Evolutionary conservation across 2,329 filamentous ascomycete species (phyloP).

Genomic region (Penicillium sp.): DNA sequence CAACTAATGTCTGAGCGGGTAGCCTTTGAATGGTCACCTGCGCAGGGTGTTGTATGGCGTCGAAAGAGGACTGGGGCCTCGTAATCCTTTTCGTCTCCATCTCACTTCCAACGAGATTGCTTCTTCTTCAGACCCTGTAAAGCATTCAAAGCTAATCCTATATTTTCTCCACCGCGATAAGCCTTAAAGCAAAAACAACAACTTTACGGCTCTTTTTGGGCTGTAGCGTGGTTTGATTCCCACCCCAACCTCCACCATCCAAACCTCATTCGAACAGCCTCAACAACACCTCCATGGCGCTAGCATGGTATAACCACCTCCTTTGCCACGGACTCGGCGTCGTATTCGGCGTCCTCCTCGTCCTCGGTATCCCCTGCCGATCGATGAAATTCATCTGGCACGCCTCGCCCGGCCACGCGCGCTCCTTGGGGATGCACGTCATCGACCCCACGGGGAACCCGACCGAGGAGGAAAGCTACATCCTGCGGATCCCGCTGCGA

Average conservation of each 20-base stretch:
- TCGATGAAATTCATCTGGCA: not conserved
- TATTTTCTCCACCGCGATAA: too few relatives aligned
- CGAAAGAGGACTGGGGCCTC: too few relatives aligned
- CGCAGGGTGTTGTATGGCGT: too few relatives aligned
- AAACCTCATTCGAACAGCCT: not conserved
- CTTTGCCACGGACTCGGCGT: not conserved
- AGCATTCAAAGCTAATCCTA: too few relatives aligned
- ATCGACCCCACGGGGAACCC: slow-evolving; percentile 3
- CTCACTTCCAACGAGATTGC: too few relatives aligned
- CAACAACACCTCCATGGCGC: too few relatives aligned
- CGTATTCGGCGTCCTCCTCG: not conserved
- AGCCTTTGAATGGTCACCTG: too few relatives aligned
- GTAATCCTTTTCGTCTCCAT: too few relatives aligned
- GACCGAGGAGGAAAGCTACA: slow-evolving; percentile 2
- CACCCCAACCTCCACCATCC: not conserved
- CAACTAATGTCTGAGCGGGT: too few relatives aligned
- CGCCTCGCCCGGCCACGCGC: slow-evolving; percentile 5
- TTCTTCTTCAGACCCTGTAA: too few relatives aligned
- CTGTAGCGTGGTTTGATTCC: not conserved
- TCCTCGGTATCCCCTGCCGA: not conserved
- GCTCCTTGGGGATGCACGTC: slow-evolving; percentile 1
- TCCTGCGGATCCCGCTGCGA: not conserved
- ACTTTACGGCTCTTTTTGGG: not conserved
- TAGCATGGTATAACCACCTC: not conserved
- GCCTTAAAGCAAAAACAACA: not conserved